Percentiles rank a stretch among this genome's conserved stretches.
phyloP scores from a whole-genome alignment of 176 grass and related monocot genomes.

The Paspalum vaginatum region DNA sequence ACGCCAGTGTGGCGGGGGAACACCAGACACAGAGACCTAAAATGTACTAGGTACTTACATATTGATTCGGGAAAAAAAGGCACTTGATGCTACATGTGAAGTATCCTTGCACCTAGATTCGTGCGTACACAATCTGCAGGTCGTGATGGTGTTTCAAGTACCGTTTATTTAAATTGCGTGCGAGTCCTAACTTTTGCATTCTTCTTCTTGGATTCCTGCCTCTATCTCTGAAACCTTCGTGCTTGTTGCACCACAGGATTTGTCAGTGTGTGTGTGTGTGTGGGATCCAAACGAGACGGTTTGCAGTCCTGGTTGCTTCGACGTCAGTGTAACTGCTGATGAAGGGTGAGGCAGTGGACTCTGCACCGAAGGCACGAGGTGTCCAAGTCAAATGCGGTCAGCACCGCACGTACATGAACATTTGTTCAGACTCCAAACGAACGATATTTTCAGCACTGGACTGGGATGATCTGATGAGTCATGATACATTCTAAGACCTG shows the following conservation, averaged over 20 bases:
- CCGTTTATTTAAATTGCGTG: neutral
- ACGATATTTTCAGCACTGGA: neutral
- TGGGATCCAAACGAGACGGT: neutral
- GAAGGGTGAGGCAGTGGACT: neutral
- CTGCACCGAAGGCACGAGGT: neutral
- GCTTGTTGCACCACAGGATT: neutral
- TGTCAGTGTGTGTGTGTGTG: no score
- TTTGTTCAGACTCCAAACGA: neutral
- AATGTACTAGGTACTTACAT: neutral
- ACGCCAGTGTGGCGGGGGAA: neutral
- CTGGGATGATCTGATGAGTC: neutral
- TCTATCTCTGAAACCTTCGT: neutral
- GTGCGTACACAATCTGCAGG: neutral
- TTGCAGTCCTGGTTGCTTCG: constrained; percentile 28
- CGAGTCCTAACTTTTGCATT: neutral
- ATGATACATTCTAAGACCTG: neutral
- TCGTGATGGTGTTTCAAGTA: neutral
- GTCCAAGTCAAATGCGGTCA: neutral
- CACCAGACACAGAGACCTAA: neutral
- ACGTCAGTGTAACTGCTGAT: constrained; percentile 41
- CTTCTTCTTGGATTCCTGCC: constrained; percentile 40
- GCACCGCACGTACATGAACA: neutral
- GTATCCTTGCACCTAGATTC: neutral
- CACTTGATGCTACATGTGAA: no score
- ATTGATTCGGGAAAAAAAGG: no score